These are phyloP conservation scores for Bretschneidera sinensis DNA, from an alignment of 345 rosid species.

Conservation along the genomic window DNA sequence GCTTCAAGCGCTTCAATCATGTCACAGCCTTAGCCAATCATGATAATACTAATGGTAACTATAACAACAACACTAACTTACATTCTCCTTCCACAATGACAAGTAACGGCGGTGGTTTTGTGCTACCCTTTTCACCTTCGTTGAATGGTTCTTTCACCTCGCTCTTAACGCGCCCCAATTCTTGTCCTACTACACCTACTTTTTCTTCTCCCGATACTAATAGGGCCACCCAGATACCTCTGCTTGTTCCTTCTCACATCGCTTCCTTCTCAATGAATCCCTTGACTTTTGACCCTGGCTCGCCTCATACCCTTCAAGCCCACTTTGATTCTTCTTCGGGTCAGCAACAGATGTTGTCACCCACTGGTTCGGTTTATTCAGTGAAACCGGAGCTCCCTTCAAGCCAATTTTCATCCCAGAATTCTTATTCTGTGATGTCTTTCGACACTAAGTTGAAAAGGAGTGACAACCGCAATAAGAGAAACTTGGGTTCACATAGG, in stretches of 20 bases:
- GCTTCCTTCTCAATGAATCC: constrained; percentile 29
- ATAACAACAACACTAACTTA: neutral
- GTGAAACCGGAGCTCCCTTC: constrained; percentile 71
- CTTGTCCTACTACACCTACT: constrained; percentile 21
- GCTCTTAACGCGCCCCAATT: constrained; percentile 20
- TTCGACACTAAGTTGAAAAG: constrained; percentile 11
- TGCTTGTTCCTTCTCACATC: constrained; percentile 5
- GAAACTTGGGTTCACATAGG: constrained; percentile 11
- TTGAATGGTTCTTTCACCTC: constrained; percentile 25
- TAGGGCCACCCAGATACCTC: too few relatives aligned
- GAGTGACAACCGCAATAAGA: neutral
- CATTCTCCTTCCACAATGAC: neutral
- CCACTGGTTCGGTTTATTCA: constrained; percentile 21
- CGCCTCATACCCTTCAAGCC: constrained; percentile 14
- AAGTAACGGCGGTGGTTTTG: constrained; percentile 17
- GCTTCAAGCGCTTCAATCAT: constrained; percentile 30
- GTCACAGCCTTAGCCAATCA: neutral
- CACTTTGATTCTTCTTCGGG: constrained; percentile 28
- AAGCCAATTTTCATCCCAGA: constrained; percentile 43
- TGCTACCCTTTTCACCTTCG: constrained; percentile 31
- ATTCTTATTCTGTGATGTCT: constrained; percentile 13
- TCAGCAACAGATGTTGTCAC: constrained; percentile 17
- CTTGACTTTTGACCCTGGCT: constrained; percentile 9
- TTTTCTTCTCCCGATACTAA: constrained; percentile 16
- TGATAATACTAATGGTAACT: neutral